Evolutionary conservation across 2,329 filamentous ascomycete species (phyloP), one percentile per base, ranked within the genome.

Genomic region (Phaeosphaeria sp.): DNA sequence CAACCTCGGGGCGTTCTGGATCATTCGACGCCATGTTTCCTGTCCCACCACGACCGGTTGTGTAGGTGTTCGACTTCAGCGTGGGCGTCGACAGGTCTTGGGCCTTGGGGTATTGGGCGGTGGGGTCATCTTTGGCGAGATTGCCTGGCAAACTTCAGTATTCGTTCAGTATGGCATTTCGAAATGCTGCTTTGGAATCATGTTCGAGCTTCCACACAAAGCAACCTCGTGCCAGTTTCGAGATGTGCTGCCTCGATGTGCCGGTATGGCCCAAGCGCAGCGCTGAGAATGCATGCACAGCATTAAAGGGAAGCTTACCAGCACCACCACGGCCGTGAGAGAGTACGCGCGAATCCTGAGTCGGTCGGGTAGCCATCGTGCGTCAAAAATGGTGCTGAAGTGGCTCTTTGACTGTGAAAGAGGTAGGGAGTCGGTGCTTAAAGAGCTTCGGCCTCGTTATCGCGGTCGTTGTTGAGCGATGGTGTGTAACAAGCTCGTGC

Each of bases 11-110:
- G 61, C 80, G 87, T 43, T 83, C 79, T 3, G 89, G 87, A 68
- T 95, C 89, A 61, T 87, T 87, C 73, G 89, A 89, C 48, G 90
- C 88, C 90, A 97, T 96, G 81, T 96, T 97, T 59, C 93, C 93
- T 4, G 86, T 89, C 60, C 93, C 93, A 55, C 93, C 93, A 51
- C 93, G 91, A 55, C 93, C 93, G 2, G 93, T 97, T 20, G 93
- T 97, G 73, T 94, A 93, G 64, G 91, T 83, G n/a, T 90, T 81
- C 47, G 86, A 86, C 80, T 96, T 97, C 74, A 98, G 86, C 13
- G 87, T 90, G 1, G 93, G 93, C 1, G 93, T 97, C 69, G 89
- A 81, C 62, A 96, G 87, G 71, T 94, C 91, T 63, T 86, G 80
- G 56, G 76, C 63, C 49, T 74, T 71, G 48, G 74, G 64, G 49